Base-by-base conservation (phyloP, 768 basidiomycete species). In the Serendipita sp. region DNA sequence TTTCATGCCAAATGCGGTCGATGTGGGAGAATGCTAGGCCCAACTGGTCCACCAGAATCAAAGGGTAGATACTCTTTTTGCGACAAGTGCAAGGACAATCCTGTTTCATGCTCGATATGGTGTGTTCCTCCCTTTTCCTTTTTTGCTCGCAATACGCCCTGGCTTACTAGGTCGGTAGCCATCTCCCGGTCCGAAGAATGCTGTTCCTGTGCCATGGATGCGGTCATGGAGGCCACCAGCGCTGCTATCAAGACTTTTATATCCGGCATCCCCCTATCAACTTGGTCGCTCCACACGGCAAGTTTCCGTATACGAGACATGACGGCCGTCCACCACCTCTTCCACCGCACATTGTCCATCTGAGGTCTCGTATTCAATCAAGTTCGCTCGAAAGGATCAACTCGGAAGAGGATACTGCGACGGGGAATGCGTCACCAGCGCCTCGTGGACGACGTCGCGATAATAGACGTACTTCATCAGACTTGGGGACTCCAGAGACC, bases 181-280 rank as follows among this genome's bases (percentile, higher is more conserved):
- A 83, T 64, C 80, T 91, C 34, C 89, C 90, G 2, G 87, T 91
- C 15, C 82, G 81, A 34, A 76, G 81, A 0, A 75, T 89, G 3
- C 73, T 88, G 2, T 86, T 90, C 71, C 83, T 85, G 63, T 91
- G 90, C 71, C 79, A 86, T 0, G 74, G 86, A 1, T 92, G 90
- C 71, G 75, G 80, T 47, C 90, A 92, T 67, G 90, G 90, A 0
- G 89, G 89, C 0, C 90, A 92, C 68, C 85, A 86, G 68, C 78
- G 80, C 18, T 92, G 90, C 73, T 90, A 89, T 69, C 79, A 82
- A 44, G 76, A 77, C 35, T 89, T 84, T 70, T 88, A 89, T 69
- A 74, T 80, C 68, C 76, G 78, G 44, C 80, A 79, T 23, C 83
- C 84, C 1, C 79, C 83, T 79, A 72, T 80, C 10, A 78, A 79